Evolutionary conservation across 169 alveolate species (phyloP).

Genomic region (Eimeria sp.): DNA sequence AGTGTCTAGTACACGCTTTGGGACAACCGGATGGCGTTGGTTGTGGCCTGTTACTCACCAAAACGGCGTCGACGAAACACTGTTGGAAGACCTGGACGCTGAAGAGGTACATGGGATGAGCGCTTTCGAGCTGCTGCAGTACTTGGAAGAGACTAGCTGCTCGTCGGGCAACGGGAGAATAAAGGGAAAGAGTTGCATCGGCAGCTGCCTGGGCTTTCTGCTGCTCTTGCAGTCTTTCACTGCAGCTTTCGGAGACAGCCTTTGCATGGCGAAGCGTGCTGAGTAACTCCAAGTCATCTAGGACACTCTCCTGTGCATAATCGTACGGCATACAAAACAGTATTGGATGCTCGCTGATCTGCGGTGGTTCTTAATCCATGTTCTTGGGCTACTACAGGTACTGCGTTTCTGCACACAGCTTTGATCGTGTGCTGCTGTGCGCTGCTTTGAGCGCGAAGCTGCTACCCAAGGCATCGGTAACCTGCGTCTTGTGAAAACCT

Average conservation of each 20-base stretch:
- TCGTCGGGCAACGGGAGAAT: slow-evolving; percentile 97
- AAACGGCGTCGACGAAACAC: slow-evolving; percentile 91
- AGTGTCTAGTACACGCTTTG: too few relatives aligned
- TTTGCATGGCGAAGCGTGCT: slow-evolving; percentile 96
- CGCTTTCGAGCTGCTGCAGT: slow-evolving; percentile 92
- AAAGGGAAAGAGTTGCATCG: slow-evolving; percentile 94
- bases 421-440: not conserved
- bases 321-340: not conserved
- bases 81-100: slow-evolving; percentile 93
- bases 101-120: slow-evolving; percentile 97
- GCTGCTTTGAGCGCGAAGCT: not conserved
- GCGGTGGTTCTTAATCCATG: not conserved
- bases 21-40: not conserved
- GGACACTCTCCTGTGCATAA: slow-evolving; percentile 89
- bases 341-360: not conserved
- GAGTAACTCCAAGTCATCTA: slow-evolving; percentile 97
- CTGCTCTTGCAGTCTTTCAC: slow-evolving; percentile 93
- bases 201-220: slow-evolving; percentile 92
- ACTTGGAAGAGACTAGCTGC: slow-evolving; percentile 94
- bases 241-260: slow-evolving; percentile 95
- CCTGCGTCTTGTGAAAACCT: not conserved
- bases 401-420: not conserved
- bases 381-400: not conserved
- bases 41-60: slow-evolving; percentile 57
- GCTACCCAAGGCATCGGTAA: not conserved